A percentile compares a stretch with the other conserved stretches of the same genome.
phyloP scores from a whole-genome alignment of 2,329 filamentous ascomycete genomes.

The Fusarium protoensiforme region DNA sequence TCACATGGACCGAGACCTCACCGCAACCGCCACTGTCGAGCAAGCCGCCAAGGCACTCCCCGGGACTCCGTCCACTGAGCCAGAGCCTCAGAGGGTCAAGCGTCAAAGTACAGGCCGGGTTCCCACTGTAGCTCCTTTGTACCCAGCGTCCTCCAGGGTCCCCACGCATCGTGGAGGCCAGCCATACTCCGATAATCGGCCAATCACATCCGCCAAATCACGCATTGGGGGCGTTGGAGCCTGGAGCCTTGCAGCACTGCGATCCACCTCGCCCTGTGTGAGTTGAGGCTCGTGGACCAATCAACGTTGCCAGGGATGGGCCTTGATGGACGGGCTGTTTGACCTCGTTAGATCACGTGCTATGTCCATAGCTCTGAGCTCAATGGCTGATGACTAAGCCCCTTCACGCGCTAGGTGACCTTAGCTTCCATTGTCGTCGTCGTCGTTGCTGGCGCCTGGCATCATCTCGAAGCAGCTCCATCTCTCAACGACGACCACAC shows the following conservation, averaged over 20 bases:
- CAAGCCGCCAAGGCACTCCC: constrained; percentile 25
- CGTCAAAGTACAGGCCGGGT: constrained; percentile 20
- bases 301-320: constrained; percentile 8
- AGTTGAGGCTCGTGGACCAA: constrained; percentile 23
- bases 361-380: background rate
- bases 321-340: constrained; percentile 1
- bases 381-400: constrained; percentile 44
- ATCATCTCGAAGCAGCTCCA: constrained; percentile 42
- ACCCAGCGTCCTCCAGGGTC: constrained; percentile 34
- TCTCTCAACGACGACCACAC: constrained; percentile 31
- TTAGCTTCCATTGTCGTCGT: constrained; percentile 43
- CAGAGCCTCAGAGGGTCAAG: constrained; percentile 25
- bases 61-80: background rate
- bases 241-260: constrained; percentile 20
- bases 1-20: constrained; percentile 10
- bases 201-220: constrained; percentile 28
- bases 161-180: constrained; percentile 18
- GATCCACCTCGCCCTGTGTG: constrained; percentile 25
- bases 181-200: constrained; percentile 25
- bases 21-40: constrained; percentile 10
- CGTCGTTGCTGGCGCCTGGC: constrained; percentile 45
- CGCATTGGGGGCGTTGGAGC: constrained; percentile 24
- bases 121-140: constrained; percentile 30
- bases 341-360: constrained; percentile 32
- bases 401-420: constrained; percentile 26